Evolutionary conservation across 345 rosid genomes (phyloP).

Genomic region (Acer negundo): DNA sequence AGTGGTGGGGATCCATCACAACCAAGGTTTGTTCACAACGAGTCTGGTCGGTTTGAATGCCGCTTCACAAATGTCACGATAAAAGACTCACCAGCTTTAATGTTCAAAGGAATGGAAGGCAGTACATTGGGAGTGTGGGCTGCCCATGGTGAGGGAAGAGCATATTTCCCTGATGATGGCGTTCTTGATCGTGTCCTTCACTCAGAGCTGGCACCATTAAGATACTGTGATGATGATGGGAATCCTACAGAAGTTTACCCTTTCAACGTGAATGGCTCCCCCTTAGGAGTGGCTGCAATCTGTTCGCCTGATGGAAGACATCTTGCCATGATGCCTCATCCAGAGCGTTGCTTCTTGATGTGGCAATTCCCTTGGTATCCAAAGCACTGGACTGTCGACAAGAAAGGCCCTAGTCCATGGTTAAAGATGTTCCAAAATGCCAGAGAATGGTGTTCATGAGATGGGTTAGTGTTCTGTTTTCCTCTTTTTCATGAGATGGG

Average conservation of each 20-base stretch:
- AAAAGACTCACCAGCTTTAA: slow-evolving; percentile 77
- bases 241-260: slow-evolving; percentile 81
- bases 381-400: slow-evolving; percentile 73
- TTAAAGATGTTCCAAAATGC: slow-evolving; percentile 95
- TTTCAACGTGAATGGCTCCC: slow-evolving; percentile 93
- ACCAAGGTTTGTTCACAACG: slow-evolving; percentile 88
- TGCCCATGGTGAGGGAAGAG: slow-evolving; percentile 96
- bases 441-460: slow-evolving; percentile 79
- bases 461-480: slow-evolving; percentile 9
- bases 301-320: slow-evolving; percentile 97
- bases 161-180: slow-evolving; percentile 88
- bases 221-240: slow-evolving; percentile 90
- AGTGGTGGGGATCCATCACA: slow-evolving; percentile 78
- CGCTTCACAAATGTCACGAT: slow-evolving; percentile 81
- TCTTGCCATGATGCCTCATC: slow-evolving; percentile 99
- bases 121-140: slow-evolving; percentile 96
- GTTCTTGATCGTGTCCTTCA: slow-evolving; percentile 72
- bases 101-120: slow-evolving; percentile 96
- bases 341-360: slow-evolving; percentile 97
- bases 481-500: too few relatives aligned
- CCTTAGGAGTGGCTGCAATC: slow-evolving; percentile 87
- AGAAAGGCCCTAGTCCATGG: slow-evolving; percentile 95
- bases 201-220: slow-evolving; percentile 72
- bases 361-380: slow-evolving; percentile 99
- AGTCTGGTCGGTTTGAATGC: slow-evolving; percentile 92